Base-by-base conservation (phyloP, 2,329 filamentous ascomycete species). In the Lecanicillium sp. region DNA sequence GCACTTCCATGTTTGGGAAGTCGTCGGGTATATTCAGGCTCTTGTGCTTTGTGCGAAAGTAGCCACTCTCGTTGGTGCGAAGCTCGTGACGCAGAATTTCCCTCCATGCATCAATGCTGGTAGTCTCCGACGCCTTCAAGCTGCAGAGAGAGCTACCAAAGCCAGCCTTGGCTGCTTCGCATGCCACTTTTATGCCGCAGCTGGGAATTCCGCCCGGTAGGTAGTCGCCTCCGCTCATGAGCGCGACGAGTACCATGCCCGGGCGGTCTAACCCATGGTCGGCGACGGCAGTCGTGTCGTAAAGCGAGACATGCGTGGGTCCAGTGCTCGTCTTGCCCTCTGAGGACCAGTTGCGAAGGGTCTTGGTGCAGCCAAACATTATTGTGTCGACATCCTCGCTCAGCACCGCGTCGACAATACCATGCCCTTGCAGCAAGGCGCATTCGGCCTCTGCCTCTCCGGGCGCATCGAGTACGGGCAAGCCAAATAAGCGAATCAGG, bases 391-490 rank as follows among this genome's bases (percentile, higher is more conserved):
- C 90, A 71, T 98, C 93, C 63, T 98, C 90, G 63, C 88, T 96
- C 57, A 98, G 73, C 2, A 97, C 93, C 0, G 88, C 91, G 64
- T 98, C 93, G 1, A 95, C 90, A 8, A 95, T 72, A 1, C 89
- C 90, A 38, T 84, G 77, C 51, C 77, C 75, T 60, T 98, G 90
- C 3, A 98, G 67, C 14, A 93, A 69, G 0, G 93, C 93, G 56
- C 93, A 98, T 67, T 98, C 93, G 1, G 93, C 93, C 63, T 98
- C 93, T 3, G 91, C 93, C 62, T 98, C 93, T 9, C 93, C 93
- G 0, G 91, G 93, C 5, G 93, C 93, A 59, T 89, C 81, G 63
- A 97, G 90, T 41, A 79, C 78, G 1, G 83, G 79, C 60, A 95
- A 94, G 1, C 86, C 90, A 64, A 97, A 96, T 1, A 93, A 72